Percentiles rank a stretch among this genome's conserved stretches.
Conservation (phyloP, 31 red algal genomes). For the Bonnemaisonia californica region DNA sequence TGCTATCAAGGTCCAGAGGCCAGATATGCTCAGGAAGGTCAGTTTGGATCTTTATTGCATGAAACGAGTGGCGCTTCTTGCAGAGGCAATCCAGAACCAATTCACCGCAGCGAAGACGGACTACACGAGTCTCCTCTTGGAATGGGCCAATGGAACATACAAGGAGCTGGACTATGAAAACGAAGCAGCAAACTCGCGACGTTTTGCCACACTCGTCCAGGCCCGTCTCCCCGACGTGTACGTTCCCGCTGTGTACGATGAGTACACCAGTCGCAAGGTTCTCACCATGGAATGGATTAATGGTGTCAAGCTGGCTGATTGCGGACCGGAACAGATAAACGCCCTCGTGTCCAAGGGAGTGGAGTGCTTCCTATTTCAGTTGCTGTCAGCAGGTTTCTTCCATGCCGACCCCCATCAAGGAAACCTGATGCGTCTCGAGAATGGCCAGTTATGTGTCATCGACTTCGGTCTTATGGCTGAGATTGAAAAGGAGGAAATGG, state of each 20-base stretch:
- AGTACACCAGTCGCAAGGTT: conserved; percentile 83
- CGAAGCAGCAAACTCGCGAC: conserved; percentile 77
- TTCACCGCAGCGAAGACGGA: conserved; percentile 66
- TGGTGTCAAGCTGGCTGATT: conserved; percentile 80
- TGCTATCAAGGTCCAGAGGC: conserved; percentile 94
- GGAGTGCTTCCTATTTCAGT: conserved; percentile 82
- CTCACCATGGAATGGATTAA: conserved; percentile 92
- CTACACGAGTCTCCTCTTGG: conserved; percentile 66
- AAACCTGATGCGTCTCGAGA: conserved; percentile 67
- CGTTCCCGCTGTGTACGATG: conserved; percentile 79
- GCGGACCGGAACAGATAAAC: conserved; percentile 60
- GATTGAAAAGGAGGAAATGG: conserved; percentile 76
- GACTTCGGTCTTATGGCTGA: conserved; percentile 88
- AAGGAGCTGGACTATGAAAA: conserved; percentile 92
- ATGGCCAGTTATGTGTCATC: conserved; percentile 75
- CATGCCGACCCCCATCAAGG: conserved; percentile 92
- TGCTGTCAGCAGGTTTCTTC: conserved; percentile 86
- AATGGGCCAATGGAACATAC: conserved; percentile 91
- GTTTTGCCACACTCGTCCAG: conserved; percentile 55
- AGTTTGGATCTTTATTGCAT: conserved; percentile 88
- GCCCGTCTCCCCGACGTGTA: conserved; percentile 50
- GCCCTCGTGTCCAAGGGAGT: conserved; percentile 76
- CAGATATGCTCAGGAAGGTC: conserved; percentile 90
- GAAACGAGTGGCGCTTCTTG: conserved; percentile 55
- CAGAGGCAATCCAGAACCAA: conserved; percentile 44